Evolutionary conservation across 371 early-diverging fungal species (phyloP).

Genomic region (Nematocida parisii): DNA sequence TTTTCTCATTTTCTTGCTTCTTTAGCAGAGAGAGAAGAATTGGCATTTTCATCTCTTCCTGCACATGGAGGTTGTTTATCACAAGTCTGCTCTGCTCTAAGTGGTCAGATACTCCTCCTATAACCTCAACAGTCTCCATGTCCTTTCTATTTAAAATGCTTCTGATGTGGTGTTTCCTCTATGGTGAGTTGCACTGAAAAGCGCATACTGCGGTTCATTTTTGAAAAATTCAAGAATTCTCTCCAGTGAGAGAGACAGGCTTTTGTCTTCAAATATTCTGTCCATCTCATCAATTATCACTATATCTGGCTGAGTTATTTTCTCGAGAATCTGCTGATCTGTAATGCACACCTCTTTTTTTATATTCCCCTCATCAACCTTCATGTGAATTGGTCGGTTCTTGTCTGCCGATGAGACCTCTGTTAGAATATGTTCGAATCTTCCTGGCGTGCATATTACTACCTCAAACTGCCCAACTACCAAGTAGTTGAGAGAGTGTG

Average conservation of each 20-base stretch:
- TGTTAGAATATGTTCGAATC: conserved; percentile 85
- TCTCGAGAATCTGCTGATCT: conserved; percentile 32
- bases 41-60: conserved; percentile 76
- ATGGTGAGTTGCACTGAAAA: conserved; percentile 69
- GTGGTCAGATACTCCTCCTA: conserved; percentile 53
- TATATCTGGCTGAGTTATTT: conserved; percentile 55
- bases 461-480: conserved; percentile 84
- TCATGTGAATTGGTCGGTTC: conserved; percentile 74
- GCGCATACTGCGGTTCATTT: conserved; percentile 60
- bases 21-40: conserved; percentile 89
- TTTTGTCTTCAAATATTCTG: conserved; percentile 69
- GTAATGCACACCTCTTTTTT: conserved; percentile 42
- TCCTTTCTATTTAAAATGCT: conserved; percentile 42
- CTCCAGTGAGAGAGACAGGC: conserved; percentile 57
- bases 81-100: conserved; percentile 28
- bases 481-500: conserved; percentile 90
- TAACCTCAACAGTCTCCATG: conserved; percentile 33
- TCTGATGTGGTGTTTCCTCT: conserved; percentile 53
- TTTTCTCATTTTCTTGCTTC: conserved; percentile 91
- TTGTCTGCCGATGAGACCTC: conserved; percentile 39
- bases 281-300: conserved; percentile 70
- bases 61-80: conserved; percentile 40
- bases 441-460: conserved; percentile 83
- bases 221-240: conserved; percentile 55
- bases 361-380: conserved; percentile 80